A percentile compares a stretch with the other conserved stretches of the same genome.
These are phyloP conservation scores for bread wheat (Triticum aestivum) DNA, from an alignment of 176 grass and related monocot genomes.

Conservation along the genomic window DNA sequence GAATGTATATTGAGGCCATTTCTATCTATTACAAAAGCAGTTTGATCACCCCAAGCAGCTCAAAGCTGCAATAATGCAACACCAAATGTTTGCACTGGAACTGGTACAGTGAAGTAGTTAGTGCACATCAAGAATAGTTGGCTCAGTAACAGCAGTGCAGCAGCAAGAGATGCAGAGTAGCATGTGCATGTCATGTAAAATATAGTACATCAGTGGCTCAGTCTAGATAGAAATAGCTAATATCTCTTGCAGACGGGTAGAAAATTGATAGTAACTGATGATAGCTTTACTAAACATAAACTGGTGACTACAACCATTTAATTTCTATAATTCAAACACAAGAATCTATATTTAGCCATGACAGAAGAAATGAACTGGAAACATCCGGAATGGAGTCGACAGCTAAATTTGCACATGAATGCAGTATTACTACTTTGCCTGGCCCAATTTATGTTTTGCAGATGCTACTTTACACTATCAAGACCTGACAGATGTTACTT, in stretches of 20 bases:
- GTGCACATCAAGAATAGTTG: background rate
- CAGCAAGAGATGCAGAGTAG: background rate
- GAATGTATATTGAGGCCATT: background rate
- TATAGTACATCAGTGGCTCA: background rate
- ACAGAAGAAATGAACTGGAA: background rate
- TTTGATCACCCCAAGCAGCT: conserved; percentile 5
- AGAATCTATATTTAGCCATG: background rate
- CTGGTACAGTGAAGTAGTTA: background rate
- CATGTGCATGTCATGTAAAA: background rate
- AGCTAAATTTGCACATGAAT: background rate
- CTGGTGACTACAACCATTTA: conserved; percentile 6
- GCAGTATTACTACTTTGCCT: no score
- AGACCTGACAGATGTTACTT: conserved; percentile 28
- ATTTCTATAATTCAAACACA: background rate
- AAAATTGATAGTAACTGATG: background rate
- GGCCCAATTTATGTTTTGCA: background rate
- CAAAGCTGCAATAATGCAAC: conserved; percentile 11
- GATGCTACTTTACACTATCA: conserved; percentile 20
- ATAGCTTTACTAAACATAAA: background rate
- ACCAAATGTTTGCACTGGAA: background rate
- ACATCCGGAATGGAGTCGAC: background rate
- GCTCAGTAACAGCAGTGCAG: background rate
- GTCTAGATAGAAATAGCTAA: background rate
- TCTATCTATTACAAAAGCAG: background rate
- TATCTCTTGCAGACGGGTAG: background rate